Base-by-base conservation (phyloP, 805 yeast genomes). In the Maudiozyma bulderi region DNA sequence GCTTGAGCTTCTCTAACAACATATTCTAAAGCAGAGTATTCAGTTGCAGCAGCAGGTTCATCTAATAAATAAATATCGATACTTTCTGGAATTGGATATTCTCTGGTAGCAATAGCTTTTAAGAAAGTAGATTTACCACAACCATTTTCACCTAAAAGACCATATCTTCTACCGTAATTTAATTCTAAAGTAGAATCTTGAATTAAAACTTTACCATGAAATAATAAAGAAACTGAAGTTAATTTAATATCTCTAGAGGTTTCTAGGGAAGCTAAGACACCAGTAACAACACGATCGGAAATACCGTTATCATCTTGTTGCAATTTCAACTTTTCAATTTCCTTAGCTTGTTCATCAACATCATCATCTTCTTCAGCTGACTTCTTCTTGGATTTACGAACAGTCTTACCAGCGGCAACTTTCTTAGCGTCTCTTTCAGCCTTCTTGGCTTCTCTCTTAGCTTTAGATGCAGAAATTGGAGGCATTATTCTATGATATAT, bases 401-500 rank as follows among this genome's bases (percentile, higher is more conserved):
- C 58, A 35, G 66, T 57, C 62, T 80, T 74, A 64, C 89, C 90
- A 59, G 86, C 86, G 52, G 87, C 95, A 59, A 85, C 87, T 71
- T 89, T 88, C 74, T 90, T 91, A 59, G 95, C 96, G 54, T 90
- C 97, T 83, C 98, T 87, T 75, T 91, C 95, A 58, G 97, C 98
- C 70, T 93, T 93, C 55, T 66, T 66, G 57, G 95, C 96, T 57
- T 91, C 97, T 83, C 99, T 87, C 75, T 91, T 93, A 55, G 98
- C 98, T 71, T 91, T 91, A 20, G 97, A 89, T 57, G 96, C 82
- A 50, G 98, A 91, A 57, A 82, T 78, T 61, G 70, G 70, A 46
- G 70, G 69, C 70, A 66, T 66, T n/a, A 5, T 53, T 8, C 11
- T 39, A 26, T 39, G 14, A 39, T 9, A 29, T 13, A 15, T 13